Base-by-base conservation (phyloP, 169 alveolate genomes). In the Eimeria falciformis region DNA sequence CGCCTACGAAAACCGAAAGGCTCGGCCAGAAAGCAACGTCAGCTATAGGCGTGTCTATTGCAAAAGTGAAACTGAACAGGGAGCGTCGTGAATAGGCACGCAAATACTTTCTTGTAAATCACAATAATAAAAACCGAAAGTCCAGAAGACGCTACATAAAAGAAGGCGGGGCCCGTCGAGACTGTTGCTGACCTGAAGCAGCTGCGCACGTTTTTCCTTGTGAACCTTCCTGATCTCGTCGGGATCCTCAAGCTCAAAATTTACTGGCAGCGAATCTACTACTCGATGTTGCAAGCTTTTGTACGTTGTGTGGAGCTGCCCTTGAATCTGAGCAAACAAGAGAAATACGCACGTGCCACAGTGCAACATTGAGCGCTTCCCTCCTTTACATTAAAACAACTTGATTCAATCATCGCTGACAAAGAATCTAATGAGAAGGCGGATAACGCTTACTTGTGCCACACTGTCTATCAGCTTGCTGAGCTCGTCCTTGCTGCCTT, bases 201-300 rank as follows among this genome's bases (percentile, higher is more conserved):
- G 82, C n/a, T 33, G 21, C 18, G 40, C 78, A 5, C 82, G 40
- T 23, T 82, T 33, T 25, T 65, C 29, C 27, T 45, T 65, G 55
- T 84, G 91, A 5, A 17, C 33, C 33, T 18, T 45, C n/a, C 69
- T 46, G 17, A 84, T 43, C 47, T 62, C 83, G 0, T 3, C 50
- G 37, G 91, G 91, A 29, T 84, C 71, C 9, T 84, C 91, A 5
- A 84, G 33, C 66, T 84, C 91, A 47, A 84, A 65, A 14, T 81
- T 69, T 11, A 84, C 91, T n/a, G 91, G 91, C 46, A 84, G 69
- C 25, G 69, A 84, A 27, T 84, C 83, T 29, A 29, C 68, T 43
- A 84, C 91, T 5, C 83, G 62, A 50, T 84, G 81, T 27, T 84
- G 91, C 29, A 84, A 23, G 5, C 82, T 62, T 71, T 84, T 84